Percentiles rank a stretch among this genome's conserved stretches.
These are phyloP conservation scores for Aspergillus hortae DNA, from an alignment of 2,329 filamentous ascomycete species.

Conservation along the genomic window DNA sequence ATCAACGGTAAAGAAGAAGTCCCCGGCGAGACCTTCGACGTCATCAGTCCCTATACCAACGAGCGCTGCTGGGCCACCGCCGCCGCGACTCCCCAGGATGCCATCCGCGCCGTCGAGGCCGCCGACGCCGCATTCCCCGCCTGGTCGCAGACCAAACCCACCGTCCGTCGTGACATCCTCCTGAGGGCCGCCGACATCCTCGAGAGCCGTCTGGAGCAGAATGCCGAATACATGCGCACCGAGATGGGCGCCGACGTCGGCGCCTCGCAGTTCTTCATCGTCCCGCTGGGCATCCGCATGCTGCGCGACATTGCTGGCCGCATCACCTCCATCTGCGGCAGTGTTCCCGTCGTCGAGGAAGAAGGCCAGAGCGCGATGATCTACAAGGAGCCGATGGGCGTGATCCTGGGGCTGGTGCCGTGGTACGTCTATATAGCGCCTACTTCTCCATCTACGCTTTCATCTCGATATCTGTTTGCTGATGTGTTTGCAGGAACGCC, in stretches of 20 bases:
- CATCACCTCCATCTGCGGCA: constrained; percentile 45
- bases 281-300: constrained; percentile 33
- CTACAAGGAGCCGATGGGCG: constrained; percentile 70
- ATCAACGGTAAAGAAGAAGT: constrained; percentile 36
- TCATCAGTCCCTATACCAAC: constrained; percentile 54
- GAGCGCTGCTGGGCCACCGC: constrained; percentile 52
- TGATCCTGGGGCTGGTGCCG: constrained; percentile 72
- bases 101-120: constrained; percentile 49
- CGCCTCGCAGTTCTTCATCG: constrained; percentile 28
- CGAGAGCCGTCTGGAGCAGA: constrained; percentile 45
- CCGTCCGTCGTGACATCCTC: constrained; percentile 64
- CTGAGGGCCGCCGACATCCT: constrained; percentile 63
- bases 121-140: constrained; percentile 62
- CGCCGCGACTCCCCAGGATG: constrained; percentile 45
- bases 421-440: constrained; percentile 53
- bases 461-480: not conserved
- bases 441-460: not conserved
- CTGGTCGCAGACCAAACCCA: constrained; percentile 63
- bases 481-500: constrained; percentile 44
- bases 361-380: constrained; percentile 61
- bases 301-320: constrained; percentile 50
- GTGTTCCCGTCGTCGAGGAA: constrained; percentile 46
- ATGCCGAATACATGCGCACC: constrained; percentile 55
- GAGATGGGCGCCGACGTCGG: constrained; percentile 51
- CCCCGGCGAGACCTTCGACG: constrained; percentile 32